Evolutionary conservation across 305 asterid species (phyloP).

Genomic region (Euphrasia arctica): DNA sequence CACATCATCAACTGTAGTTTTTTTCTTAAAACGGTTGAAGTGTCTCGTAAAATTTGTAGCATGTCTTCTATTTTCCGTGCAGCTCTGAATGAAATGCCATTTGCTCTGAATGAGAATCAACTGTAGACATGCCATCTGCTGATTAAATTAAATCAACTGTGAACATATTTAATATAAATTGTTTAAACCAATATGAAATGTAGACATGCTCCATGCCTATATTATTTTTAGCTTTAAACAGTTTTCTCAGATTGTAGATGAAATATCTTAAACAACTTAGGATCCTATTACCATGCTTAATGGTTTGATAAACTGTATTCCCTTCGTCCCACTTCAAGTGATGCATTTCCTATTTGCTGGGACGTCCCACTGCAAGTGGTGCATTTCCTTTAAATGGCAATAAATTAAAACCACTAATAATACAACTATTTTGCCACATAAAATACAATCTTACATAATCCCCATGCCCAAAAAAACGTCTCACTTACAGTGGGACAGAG

Average conservation of each 20-base stretch:
- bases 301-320: neutral
- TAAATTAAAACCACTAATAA: no score
- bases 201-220: constrained; percentile 15
- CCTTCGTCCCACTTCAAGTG: no score
- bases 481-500: no score
- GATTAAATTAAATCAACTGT: constrained; percentile 11
- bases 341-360: no score
- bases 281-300: constrained; percentile 19
- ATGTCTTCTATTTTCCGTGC: constrained; percentile 13
- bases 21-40: neutral
- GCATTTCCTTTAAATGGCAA: no score
- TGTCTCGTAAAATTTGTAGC: constrained; percentile 7
- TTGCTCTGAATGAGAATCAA: constrained; percentile 4
- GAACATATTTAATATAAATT: constrained; percentile 13
- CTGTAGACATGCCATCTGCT: neutral
- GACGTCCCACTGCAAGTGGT: no score
- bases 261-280: constrained; percentile 1
- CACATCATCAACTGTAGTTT: constrained; percentile 13
- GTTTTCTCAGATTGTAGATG: constrained; percentile 9
- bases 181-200: constrained; percentile 10
- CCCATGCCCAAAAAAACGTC: no score
- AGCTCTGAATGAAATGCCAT: neutral
- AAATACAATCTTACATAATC: no score
- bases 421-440: no score
- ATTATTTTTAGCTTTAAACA: constrained; percentile 1